These are phyloP conservation scores for Xerocomellus dryophilus DNA, from an alignment of 768 basidiomycete genomes.

Conservation along the genomic window DNA sequence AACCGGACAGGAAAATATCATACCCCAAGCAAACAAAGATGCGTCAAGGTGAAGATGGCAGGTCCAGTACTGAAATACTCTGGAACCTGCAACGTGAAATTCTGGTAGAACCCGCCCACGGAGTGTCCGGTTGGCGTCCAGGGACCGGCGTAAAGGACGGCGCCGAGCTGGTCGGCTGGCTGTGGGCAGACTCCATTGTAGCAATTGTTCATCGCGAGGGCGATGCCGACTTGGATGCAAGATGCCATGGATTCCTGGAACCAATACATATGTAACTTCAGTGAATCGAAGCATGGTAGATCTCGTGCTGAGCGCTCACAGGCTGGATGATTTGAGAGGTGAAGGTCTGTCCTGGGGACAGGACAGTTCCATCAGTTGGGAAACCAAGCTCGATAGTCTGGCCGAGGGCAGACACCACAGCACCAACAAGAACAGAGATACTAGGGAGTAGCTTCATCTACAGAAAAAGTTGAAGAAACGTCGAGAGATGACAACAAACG, in stretches of 20 bases:
- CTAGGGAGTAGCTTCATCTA: conserved; percentile 18
- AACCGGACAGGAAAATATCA: neutral
- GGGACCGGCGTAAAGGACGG: conserved; percentile 29
- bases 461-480: neutral
- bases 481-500: neutral
- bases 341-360: conserved; percentile 18
- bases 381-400: conserved; percentile 30
- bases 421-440: neutral
- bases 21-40: conserved; percentile 31
- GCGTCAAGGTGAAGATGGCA: conserved; percentile 31
- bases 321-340: conserved; percentile 20
- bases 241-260: conserved; percentile 17
- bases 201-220: conserved; percentile 24
- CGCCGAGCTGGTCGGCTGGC: conserved; percentile 19
- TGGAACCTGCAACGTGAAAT: conserved; percentile 25
- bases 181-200: conserved; percentile 22
- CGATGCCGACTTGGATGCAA: conserved; percentile 31
- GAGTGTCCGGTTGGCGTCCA: conserved; percentile 23
- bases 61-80: conserved; percentile 9
- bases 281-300: neutral
- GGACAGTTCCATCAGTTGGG: conserved; percentile 20
- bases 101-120: conserved; percentile 25
- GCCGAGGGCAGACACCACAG: conserved; percentile 12
- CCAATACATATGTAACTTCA: neutral
- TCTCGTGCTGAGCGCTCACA: conserved; percentile 9